Base-by-base conservation (phyloP, 768 basidiomycete species). In the Gloeostereum incarnatum region DNA sequence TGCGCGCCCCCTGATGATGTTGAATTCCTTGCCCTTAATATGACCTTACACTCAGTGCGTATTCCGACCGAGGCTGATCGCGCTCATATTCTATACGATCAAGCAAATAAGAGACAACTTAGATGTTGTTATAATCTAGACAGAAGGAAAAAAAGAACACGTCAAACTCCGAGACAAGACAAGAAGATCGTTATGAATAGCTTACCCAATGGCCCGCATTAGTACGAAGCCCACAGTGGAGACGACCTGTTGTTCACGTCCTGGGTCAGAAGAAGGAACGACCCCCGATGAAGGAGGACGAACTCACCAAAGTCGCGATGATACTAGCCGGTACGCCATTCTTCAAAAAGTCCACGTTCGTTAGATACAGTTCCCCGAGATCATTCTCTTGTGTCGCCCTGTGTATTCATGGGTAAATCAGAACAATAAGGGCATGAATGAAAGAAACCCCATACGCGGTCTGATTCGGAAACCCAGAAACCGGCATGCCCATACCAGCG, bases 381-480 rank as follows among this genome's bases (percentile, higher is more conserved):
- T 96, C 92, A 55, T 97, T 85, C 52, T 96, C 93, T 56, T 94
- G 88, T 5, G 89, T 88, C 4, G 89, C 88, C 35, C 86, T 89
- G 43, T 38, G 50, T 25, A 30, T 25, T 32, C n/a, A 34, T 18
- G 21, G 32, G 35, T 41, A 31, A 31, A 41, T 35, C 5, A 16
- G 41, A 17, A 21, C 8, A 14, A 33, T 10, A 18, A 40, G 17
- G 20, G 41, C 16, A 8, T 24, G 23, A 33, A 16, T 13, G 13
- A 21, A 22, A 31, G 25, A 27, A n/a, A 27, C 24, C 10, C 75
- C 85, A 50, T 59, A 93, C 92, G 91, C 90, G 35, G 90, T 92
- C 62, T 96, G 90, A 58, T 97, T 96, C 0, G 94, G 94, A 68
- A 98, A 99, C n/a, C 96, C 96, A 44, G 89, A 92, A 26, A 98